Evolutionary conservation across 305 asterid genomes (phyloP), one percentile per base, ranked within the genome.

Genomic region (Fraxinus ornus): DNA sequence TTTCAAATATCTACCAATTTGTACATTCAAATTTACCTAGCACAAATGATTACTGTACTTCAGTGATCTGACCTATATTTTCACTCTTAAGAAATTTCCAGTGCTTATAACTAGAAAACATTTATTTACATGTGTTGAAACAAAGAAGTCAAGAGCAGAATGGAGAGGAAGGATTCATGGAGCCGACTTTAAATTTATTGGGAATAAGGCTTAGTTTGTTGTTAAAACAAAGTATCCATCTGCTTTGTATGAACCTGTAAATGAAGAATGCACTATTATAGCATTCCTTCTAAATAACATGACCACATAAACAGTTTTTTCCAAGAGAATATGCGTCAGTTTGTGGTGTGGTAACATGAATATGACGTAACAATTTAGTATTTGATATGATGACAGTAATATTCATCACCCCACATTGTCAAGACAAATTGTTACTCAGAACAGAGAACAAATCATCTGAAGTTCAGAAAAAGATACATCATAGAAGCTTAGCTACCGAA

Each of bases 241-340:
- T 26, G n/a, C 75, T 70, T 79, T 26, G 62, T 32, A 78, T 79
- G 60, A 62, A 72, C 37, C 30, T 30, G 21, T 55, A 77, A 22
- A 66, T 49, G 26, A 41, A 84, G 78, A 81, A 70, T 47, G 78
- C 19, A 55, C 70, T 75, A 37, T 60, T 76, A 36, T 22, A 77
- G 68, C 12, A 77, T 41, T 79, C 41, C 75, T 70, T 28, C 41
- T 70, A 15, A 70, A 13, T 32, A 32, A 71, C 44, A 39, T 66
- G 79, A 77, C 28, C 35, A 44, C 73, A 79, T n/a, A 66, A 73
- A 71, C 80, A 79, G 75, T 49, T 71, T 71, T 76, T 44, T 30
- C 55, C 57, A 5, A 78, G 49, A 79, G 28, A 68, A 78, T 82
- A 55, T 24, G 76, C 79, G 30, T 77, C 66, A 52, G 36, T 49